Percentiles rank a stretch among this genome's conserved stretches.
phyloP scores from a whole-genome alignment of 1,139 yeast genomes.

The Pichia sp. region DNA sequence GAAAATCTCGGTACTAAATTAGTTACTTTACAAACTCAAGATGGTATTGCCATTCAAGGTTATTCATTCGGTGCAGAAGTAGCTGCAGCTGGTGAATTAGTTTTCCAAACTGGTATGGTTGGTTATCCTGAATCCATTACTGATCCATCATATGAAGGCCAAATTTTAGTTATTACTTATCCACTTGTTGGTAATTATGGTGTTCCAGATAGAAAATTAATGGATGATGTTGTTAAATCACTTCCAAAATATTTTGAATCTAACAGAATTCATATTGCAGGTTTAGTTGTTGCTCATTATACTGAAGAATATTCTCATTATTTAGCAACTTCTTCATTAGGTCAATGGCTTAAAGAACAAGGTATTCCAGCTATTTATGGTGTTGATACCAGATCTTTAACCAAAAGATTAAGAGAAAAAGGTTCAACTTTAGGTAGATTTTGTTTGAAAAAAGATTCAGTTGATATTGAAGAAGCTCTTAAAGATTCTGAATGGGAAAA shows the following conservation, averaged over 20 bases:
- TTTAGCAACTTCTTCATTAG: conserved; percentile 87
- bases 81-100: conserved; percentile 93
- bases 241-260: conserved; percentile 94
- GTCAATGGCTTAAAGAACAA: conserved; percentile 87
- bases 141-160: conserved; percentile 98
- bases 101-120: conserved; percentile 99
- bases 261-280: conserved; percentile 87
- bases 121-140: conserved; percentile 98
- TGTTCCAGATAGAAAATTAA: conserved; percentile 82
- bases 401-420: conserved; percentile 83
- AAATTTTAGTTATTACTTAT: conserved; percentile 91
- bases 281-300: conserved; percentile 94
- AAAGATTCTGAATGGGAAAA: conserved; percentile 43
- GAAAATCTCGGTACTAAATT: conserved; percentile 31
- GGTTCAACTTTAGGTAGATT: conserved; percentile 93
- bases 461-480: conserved; percentile 35
- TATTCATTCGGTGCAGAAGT: conserved; percentile 95
- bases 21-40: conserved; percentile 86
- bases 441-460: conserved; percentile 45
- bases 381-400: conserved; percentile 92
- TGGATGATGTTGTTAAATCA: conserved; percentile 67
- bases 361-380: conserved; percentile 96
- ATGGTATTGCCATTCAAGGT: conserved; percentile 87
- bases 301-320: conserved; percentile 94
- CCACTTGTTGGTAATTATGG: conserved; percentile 99